Conservation (phyloP, 208 protist species). For the Kentomonas sorsogonicus region DNA sequence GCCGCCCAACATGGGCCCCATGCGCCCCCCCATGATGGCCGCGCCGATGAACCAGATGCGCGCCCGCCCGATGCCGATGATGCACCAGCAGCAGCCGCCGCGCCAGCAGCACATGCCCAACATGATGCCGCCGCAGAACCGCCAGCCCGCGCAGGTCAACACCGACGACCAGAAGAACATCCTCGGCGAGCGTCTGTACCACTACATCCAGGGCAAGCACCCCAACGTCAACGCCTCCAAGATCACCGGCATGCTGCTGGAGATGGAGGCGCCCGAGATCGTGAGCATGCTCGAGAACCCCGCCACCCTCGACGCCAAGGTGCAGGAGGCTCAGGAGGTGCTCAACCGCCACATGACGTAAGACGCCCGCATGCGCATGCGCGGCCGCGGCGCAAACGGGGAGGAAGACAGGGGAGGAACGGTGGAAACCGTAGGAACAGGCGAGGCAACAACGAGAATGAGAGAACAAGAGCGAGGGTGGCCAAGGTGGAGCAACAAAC, state of each 20-base stretch:
- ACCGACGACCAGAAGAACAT: conserved; percentile 93
- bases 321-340: conserved; percentile 95
- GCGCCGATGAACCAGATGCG: conserved; percentile 79
- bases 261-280: conserved; percentile 96
- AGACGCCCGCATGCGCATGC: neutral
- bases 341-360: conserved; percentile 89
- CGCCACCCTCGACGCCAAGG: conserved; percentile 91
- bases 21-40: conserved; percentile 34
- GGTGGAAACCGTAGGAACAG: conserved; percentile 4
- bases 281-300: conserved; percentile 93
- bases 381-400: no score
- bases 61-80: conserved; percentile 27
- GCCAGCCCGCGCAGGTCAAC: conserved; percentile 43
- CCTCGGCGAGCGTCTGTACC: conserved; percentile 96
- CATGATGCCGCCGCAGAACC: conserved; percentile 38
- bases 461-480: conserved; percentile 10
- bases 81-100: conserved; percentile 47
- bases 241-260: conserved; percentile 99
- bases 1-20: conserved; percentile 10
- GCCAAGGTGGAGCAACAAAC: neutral
- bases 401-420: conserved; percentile 6
- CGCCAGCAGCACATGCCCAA: conserved; percentile 31
- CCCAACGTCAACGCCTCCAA: conserved; percentile 92
- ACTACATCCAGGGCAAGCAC: conserved; percentile 88
- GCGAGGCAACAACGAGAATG: conserved; percentile 4